These are phyloP conservation scores for Venturia carpophila DNA, from an alignment of 2,329 filamentous ascomycete genomes.

Conservation along the genomic window DNA sequence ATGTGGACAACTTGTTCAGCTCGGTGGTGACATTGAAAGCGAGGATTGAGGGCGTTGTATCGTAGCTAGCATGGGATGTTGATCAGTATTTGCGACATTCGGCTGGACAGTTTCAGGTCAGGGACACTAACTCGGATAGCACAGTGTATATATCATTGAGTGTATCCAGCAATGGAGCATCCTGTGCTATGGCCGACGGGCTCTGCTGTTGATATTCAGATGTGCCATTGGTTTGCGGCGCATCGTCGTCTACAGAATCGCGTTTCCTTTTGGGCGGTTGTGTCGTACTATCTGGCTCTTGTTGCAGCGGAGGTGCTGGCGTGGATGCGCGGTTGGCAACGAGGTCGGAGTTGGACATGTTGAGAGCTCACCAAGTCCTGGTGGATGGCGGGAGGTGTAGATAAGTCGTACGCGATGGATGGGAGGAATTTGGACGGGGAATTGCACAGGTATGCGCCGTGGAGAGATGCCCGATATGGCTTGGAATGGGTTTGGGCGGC, in stretches of 20 bases:
- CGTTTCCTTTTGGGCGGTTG: slow-evolving; percentile 11
- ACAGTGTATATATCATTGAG: slow-evolving; percentile 7
- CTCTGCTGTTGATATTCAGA: not conserved
- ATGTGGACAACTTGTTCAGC: slow-evolving; percentile 21
- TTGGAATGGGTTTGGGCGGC: not conserved
- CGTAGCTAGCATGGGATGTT: not conserved
- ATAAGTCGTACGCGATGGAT: not conserved
- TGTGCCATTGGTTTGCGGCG: slow-evolving; percentile 12
- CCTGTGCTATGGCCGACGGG: not conserved
- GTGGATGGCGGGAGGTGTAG: not conserved
- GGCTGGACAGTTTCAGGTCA: not conserved
- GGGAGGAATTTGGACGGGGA: not conserved
- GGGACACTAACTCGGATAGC: slow-evolving; percentile 11
- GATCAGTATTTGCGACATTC: not conserved
- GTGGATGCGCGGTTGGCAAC: not conserved
- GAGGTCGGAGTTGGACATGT: not conserved
- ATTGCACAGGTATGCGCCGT: slow-evolving; percentile 1
- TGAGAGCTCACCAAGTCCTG: not conserved
- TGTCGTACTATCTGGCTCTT: slow-evolving; percentile 1
- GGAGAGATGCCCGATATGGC: not conserved
- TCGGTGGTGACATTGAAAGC: not conserved
- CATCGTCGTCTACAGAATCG: not conserved
- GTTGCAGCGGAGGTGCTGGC: not conserved
- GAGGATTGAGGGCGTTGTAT: slow-evolving; percentile 13
- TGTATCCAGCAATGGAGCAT: slow-evolving; percentile 1